A percentile compares a stretch with the other conserved stretches of the same genome.
Evolutionary conservation across 139 green algal species (phyloP).

Genomic region (Desmodesmus armatus): DNA sequence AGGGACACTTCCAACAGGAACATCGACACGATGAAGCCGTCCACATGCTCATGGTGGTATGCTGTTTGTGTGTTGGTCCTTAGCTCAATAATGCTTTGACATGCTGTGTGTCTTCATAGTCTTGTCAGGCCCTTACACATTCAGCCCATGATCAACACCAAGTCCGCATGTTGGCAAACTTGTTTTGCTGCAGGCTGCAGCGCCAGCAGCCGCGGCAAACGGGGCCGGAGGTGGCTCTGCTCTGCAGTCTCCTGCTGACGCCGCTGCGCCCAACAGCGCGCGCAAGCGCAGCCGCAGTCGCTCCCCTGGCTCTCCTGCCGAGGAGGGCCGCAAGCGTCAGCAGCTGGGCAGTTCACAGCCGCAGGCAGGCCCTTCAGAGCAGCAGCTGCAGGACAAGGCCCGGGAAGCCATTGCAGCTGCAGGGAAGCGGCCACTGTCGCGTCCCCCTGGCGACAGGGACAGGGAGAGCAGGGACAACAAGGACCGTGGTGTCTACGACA

Average conservation of each 20-base stretch:
- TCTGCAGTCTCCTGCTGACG: not conserved
- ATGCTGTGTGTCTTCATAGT: too few species aligned
- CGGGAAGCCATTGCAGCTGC: slow-evolving; percentile 12
- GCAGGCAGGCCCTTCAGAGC: slow-evolving; percentile 1
- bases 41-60: too few species aligned
- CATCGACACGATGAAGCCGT: too few species aligned
- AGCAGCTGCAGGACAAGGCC: not conserved
- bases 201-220: slow-evolving; percentile 2
- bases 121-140: too few species aligned
- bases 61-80: too few species aligned
- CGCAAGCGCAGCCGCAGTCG: not conserved
- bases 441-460: not conserved
- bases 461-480: not conserved
- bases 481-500: not conserved
- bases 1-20: too few species aligned
- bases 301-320: not conserved
- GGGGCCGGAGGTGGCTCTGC: not conserved
- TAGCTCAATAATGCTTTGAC: too few species aligned
- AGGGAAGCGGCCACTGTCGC: not conserved
- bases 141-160: too few species aligned
- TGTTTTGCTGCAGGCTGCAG: not conserved
- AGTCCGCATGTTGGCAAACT: too few species aligned
- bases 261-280: slow-evolving; percentile 20
- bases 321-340: slow-evolving; percentile 24
- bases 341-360: slow-evolving; percentile 5